phyloP scores from a whole-genome alignment of 2,329 filamentous ascomycete genomes.

The Paradendryphiella salina region DNA sequence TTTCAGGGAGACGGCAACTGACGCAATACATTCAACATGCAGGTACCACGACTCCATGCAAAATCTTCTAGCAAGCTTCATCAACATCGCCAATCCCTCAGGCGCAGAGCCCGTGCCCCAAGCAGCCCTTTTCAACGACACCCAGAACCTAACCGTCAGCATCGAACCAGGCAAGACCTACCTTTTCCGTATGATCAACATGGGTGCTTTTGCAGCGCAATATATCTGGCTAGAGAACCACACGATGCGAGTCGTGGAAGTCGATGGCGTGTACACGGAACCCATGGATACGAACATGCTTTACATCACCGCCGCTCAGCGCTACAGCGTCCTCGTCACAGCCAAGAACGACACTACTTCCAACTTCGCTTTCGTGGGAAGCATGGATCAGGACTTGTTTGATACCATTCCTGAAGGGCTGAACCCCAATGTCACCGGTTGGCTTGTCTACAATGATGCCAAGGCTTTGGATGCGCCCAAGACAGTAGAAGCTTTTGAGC shows the following conservation, averaged over 20 bases:
- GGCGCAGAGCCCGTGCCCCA: constrained; percentile 69
- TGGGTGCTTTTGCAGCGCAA: constrained; percentile 70
- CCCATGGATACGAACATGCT: constrained; percentile 63
- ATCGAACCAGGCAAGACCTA: constrained; percentile 62
- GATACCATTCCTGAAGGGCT: constrained; percentile 67
- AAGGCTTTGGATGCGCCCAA: constrained; percentile 56
- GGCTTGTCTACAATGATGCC: constrained; percentile 58
- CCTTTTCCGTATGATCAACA: constrained; percentile 69
- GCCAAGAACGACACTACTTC: constrained; percentile 59
- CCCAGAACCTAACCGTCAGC: constrained; percentile 50
- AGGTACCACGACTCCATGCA: constrained; percentile 63
- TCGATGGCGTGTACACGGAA: constrained; percentile 69
- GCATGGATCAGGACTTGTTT: constrained; percentile 61
- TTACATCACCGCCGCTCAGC: constrained; percentile 69
- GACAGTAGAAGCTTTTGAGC: constrained; percentile 63
- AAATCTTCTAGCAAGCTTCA: constrained; percentile 47
- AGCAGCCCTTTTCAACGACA: constrained; percentile 67
- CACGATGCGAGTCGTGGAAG: constrained; percentile 66
- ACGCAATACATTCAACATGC: background rate
- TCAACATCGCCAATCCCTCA: constrained; percentile 59
- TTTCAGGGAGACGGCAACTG: background rate
- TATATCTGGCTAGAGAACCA: constrained; percentile 73
- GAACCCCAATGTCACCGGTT: constrained; percentile 65
- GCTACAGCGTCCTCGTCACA: constrained; percentile 68
- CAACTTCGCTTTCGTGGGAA: constrained; percentile 63